Evolutionary conservation across 2,329 filamentous ascomycete genomes (phyloP), one percentile per base, ranked within the genome.

Genomic region (Proliferodiscus dingleyae): DNA sequence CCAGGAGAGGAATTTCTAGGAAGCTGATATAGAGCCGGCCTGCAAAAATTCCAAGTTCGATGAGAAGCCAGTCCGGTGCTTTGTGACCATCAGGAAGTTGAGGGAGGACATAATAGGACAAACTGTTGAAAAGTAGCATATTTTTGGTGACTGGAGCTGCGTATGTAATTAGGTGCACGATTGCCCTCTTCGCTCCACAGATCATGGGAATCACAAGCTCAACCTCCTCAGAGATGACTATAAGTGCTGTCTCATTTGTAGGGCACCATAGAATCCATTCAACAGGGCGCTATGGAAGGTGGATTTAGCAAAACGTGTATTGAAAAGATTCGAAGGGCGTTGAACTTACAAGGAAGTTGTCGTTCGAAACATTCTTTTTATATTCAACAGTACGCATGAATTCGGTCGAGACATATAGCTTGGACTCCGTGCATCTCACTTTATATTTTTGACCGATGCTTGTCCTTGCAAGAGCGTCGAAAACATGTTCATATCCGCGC

Each of bases 191-290:
- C 0, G 32, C 10, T 0, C 34, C 15, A 5, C 61, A 62, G 30
- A 83, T 51, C 0, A 68, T 49, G 0, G 69, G 68, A 3, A 86
- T 68, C 0, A 85, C 51, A 0, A 56, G 37, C 45, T 86, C 78
- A 0, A 73, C 79, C 58, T 87, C 83, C 52, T 86, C 81, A 0
- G 80, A 77, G 22, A 77, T 78, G 2, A 86, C 56, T 2, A 86
- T 59, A 0, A 87, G 16, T 32, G 9, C 4, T n/a, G 5, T n/a
- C 5, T 32, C 29, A 32, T n/a, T 6, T 1, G 16, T 15, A 32
- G n/a, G 13, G n/a, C 16, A 32, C 29, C 13, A 7, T 18, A 10
- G 10, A 73, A 81, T 0, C 67, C 72, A 6, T 75, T 56, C 0
- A 65, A 64, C 0, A 53, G n/a, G 0, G 54, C 53, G 47, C 72